Percentiles rank a stretch among this genome's conserved stretches.
These are phyloP conservation scores for Rhodamnia argentea DNA, from an alignment of 345 rosid species.

Conservation along the genomic window DNA sequence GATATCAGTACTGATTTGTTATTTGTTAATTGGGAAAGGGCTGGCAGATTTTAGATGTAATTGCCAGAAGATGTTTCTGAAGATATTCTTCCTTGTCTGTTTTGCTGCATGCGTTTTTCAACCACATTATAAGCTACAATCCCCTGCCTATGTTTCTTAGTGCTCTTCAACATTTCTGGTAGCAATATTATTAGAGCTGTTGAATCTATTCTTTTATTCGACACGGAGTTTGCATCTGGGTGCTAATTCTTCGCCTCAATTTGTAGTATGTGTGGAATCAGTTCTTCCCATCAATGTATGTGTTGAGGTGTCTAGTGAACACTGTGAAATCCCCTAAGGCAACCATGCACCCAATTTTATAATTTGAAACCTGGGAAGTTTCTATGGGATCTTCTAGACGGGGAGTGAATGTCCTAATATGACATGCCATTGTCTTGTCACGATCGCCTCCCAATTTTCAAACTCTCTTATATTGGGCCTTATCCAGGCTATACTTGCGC, in stretches of 20 bases:
- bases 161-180: neutral
- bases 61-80: neutral
- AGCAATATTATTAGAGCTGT: neutral
- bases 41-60: neutral
- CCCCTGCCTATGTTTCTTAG: neutral
- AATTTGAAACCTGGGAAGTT: neutral
- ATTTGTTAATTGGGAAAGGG: neutral
- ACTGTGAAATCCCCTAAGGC: neutral
- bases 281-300: neutral
- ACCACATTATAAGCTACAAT: neutral
- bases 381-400: neutral
- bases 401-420: neutral
- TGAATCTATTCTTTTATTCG: neutral
- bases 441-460: neutral
- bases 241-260: neutral
- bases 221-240: neutral
- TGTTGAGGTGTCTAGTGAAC: neutral
- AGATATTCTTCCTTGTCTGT: neutral
- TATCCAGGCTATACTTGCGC: conserved; percentile 67
- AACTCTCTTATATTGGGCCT: neutral
- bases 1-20: neutral
- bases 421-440: neutral
- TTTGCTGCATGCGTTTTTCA: neutral
- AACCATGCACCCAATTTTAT: neutral
- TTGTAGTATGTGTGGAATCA: neutral